Evolutionary conservation across 495 filamentous ascomycete genomes (phyloP), one percentile per base, ranked within the genome.

Genomic region (Aspergillus incahuasiensis): DNA sequence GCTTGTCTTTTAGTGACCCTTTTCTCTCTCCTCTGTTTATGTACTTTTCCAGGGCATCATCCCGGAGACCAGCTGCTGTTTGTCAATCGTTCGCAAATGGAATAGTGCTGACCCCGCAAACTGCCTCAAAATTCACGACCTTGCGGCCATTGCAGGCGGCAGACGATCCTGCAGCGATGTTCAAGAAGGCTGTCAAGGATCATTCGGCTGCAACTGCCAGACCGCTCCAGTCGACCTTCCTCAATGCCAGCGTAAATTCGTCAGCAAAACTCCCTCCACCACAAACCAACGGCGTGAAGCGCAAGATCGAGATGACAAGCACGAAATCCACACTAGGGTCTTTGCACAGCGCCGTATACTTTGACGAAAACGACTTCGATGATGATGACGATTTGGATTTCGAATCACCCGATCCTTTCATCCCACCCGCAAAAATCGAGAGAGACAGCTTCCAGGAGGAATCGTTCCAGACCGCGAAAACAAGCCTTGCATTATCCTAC

Each of bases 311-410:
- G 22, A 66, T 73, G 65, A 56, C 63, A 20, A 63, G 58, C 51
- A 48, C 62, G 22, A 57, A 63, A 28, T 75, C 72, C 0, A 58
- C 64, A 2, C 56, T 78, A 43, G 72, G 74, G 2, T 73, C 74
- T 15, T 65, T 78, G 30, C 74, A 78, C 55, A 73, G 57, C 45
- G 67, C 66, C 22, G 76, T 80, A 24, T 79, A 73, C 52, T 80
- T 82, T 42, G 76, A 80, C 57, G 78, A 80, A 56, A 79, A 82
- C 49, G 79, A 82, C 57, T 82, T 82, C 32, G 79, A 80, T 25
- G 74, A 80, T 59, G 78, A 80, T 54, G 60, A 69, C n/a, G 71
- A 78, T 46, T 62, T 80, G 28, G 70, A 80, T 40, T 63, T 79
- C 13, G 69, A 74, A 24, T 66, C 69, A n/a, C 74, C 72, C 0